Conservation (phyloP, 768 basidiomycete genomes). For the Calocybe indica region DNA sequence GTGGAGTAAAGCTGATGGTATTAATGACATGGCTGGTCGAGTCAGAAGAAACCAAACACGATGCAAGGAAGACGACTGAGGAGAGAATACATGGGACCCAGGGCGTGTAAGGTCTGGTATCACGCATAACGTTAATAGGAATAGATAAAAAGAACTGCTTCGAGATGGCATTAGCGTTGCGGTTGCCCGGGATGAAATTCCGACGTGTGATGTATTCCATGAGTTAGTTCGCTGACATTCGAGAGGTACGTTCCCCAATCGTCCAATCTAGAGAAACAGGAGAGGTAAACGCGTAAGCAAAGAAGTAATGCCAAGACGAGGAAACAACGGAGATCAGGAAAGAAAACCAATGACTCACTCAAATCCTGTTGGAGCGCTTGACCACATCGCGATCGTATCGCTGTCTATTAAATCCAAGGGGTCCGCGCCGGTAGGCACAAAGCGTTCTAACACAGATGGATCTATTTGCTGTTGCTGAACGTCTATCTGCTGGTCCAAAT, state of each 20-base stretch:
- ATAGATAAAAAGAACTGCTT: too few species aligned
- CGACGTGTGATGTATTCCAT: slow-evolving; percentile 12
- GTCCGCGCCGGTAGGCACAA: background rate
- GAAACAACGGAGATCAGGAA: background rate
- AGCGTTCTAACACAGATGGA: background rate
- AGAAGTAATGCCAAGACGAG: background rate
- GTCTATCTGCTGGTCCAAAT: too few species aligned
- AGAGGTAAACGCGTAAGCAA: background rate
- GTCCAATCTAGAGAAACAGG: slow-evolving; percentile 25
- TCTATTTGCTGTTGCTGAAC: background rate
- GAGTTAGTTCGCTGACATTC: slow-evolving; percentile 33
- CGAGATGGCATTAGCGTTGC: background rate
- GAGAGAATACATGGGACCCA: too few species aligned
- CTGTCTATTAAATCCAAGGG: slow-evolving; percentile 27
- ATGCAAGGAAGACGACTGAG: too few species aligned
- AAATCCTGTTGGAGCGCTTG: slow-evolving; percentile 56
- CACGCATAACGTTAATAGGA: too few species aligned
- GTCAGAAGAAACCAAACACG: too few species aligned
- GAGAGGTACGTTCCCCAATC: slow-evolving; percentile 40
- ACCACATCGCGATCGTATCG: slow-evolving; percentile 64
- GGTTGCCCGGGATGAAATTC: background rate
- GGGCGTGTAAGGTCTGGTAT: too few species aligned
- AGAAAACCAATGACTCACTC: slow-evolving; percentile 38
- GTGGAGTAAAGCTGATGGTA: too few species aligned
- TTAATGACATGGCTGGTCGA: too few species aligned